Percentiles rank a stretch among this genome's conserved stretches.
These are phyloP conservation scores for Stagonosporopsis rhizophila DNA, from an alignment of 2,329 filamentous ascomycete genomes.

Conservation along the genomic window DNA sequence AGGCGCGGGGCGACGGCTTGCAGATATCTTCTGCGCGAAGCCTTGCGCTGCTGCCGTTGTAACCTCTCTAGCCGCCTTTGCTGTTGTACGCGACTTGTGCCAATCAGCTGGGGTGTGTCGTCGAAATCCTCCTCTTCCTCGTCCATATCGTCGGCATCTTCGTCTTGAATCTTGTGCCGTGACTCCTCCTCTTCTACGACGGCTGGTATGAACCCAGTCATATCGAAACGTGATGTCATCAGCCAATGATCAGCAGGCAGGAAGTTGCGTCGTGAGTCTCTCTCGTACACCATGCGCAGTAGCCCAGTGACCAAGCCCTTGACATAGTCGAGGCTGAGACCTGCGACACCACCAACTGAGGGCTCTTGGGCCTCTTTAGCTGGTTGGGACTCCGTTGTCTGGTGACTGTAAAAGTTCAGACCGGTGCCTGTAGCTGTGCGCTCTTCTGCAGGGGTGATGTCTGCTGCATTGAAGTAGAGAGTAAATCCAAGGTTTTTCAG, in stretches of 20 bases:
- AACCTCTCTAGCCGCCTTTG: constrained; percentile 68
- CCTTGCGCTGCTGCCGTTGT: constrained; percentile 69
- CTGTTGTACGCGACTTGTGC: constrained; percentile 67
- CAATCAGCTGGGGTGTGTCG: constrained; percentile 53
- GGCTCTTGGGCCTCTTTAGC: constrained; percentile 43
- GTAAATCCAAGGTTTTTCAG: constrained; percentile 91
- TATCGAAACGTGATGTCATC: constrained; percentile 87
- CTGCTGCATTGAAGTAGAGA: constrained; percentile 81
- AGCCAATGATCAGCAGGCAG: constrained; percentile 88
- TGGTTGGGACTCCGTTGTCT: constrained; percentile 28
- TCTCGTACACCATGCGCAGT: constrained; percentile 87
- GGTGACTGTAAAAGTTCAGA: constrained; percentile 46
- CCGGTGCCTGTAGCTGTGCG: constrained; percentile 56
- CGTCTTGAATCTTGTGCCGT: constrained; percentile 71
- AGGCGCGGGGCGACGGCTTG: constrained; percentile 84
- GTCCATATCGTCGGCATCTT: constrained; percentile 65
- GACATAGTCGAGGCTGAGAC: constrained; percentile 79
- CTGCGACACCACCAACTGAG: constrained; percentile 68
- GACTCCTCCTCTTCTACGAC: constrained; percentile 88
- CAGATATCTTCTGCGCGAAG: constrained; percentile 72
- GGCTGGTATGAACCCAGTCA: constrained; percentile 83
- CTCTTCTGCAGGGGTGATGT: constrained; percentile 60
- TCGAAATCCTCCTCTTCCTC: constrained; percentile 51
- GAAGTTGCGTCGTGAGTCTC: constrained; percentile 88
- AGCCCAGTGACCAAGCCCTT: constrained; percentile 80